Evolutionary conservation across 805 yeast species (phyloP).

Genomic region (Debaryomyces prosopidis): DNA sequence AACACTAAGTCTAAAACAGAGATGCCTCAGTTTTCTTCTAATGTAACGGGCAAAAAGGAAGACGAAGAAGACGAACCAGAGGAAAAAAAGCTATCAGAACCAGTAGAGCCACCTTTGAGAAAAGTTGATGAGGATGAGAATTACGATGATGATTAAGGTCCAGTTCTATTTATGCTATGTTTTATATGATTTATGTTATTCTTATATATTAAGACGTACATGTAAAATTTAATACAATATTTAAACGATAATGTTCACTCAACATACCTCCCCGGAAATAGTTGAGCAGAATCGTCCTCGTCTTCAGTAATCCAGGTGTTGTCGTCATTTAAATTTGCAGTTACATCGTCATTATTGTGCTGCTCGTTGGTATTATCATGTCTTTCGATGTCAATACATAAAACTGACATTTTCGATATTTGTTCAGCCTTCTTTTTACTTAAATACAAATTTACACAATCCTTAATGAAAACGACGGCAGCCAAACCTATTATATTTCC

Average conservation of each 20-base stretch:
- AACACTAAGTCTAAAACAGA: conserved; percentile 1
- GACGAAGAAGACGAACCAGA: conserved; percentile 26
- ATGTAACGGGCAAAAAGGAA: conserved; percentile 16
- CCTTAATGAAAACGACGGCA: conserved; percentile 35
- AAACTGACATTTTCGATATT: conserved; percentile 24
- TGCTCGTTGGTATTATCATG: not conserved
- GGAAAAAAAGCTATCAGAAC: conserved; percentile 24
- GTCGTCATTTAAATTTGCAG: not conserved
- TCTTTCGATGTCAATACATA: conserved; percentile 9
- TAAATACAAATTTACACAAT: conserved; percentile 28
- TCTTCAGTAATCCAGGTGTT: not conserved
- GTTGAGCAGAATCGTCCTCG: conserved; percentile 3
- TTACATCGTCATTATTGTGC: not conserved
- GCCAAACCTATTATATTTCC: conserved; percentile 35
- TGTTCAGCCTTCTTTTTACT: conserved; percentile 30
- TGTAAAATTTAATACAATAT: not conserved
- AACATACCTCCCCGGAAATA: conserved; percentile 4
- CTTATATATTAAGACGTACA: not conserved
- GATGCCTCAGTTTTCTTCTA: conserved; percentile 20
- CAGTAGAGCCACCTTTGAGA: conserved; percentile 46
- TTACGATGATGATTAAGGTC: conserved; percentile 38
- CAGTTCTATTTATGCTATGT: not conserved
- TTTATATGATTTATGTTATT: not conserved
- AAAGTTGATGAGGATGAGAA: conserved; percentile 48
- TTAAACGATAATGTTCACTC: not conserved